Evolutionary conservation across 1,139 yeast species (phyloP), one percentile per base, ranked within the genome.

Genomic region (Saccharomycopsis crataegensis): DNA sequence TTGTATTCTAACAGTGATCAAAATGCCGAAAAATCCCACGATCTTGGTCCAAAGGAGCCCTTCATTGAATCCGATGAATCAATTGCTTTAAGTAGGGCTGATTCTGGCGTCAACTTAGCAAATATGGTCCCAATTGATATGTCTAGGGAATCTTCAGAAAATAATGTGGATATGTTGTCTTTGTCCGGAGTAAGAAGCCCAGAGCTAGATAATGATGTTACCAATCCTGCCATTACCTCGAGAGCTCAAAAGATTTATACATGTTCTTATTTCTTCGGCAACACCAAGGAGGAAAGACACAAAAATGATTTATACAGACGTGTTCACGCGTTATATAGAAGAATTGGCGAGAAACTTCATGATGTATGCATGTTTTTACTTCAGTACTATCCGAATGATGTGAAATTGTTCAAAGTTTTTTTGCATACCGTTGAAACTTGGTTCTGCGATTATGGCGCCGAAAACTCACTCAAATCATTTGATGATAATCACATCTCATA

Each of bases 381-480:
- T 3, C 66, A 72, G 3, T 70, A 78, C 53, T 78, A 78, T 55
- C 82, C 78, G 53, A 90, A 86, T 59, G 86, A 88, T 59, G 79
- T 88, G n/a, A 79, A 80, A 16, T 68, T 87, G 17, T 79, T 83
- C 65, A 82, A 82, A 61, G 81, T 82, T 46, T 74, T 85, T 49
- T 69, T 90, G 48, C 80, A 82, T 63, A 84, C 84, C 1, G 67
- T 86, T 53, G 82, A 86, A 61, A 81, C 86, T 9, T 93, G 96
- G 90, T 80, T 93, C 59, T 78, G 87, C 16, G 95, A 90, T 65
- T 86, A 86, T 33, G 96, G 96, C 1, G 76, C 80, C 59, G 96
- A 87, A 62, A 73, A 86, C 12, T 71, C 84, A 1, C 78, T 84
- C 51, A 84, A 78, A 52, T 70, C 78, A 11, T 80, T 83, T 58